Conservation (phyloP, 129 eudicot species). For the Lonicera japonica region DNA sequence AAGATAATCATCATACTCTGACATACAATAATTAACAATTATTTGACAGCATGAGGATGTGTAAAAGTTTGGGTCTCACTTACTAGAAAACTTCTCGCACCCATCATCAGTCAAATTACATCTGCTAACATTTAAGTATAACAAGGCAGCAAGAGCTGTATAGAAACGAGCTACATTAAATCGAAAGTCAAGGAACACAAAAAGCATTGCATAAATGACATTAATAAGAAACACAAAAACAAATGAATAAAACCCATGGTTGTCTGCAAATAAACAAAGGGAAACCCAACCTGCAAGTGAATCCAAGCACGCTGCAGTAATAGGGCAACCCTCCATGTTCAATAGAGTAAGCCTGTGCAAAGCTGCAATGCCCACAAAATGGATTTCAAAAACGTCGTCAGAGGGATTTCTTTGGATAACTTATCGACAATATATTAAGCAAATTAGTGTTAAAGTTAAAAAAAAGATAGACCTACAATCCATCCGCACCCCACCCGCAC, state of each 20-base stretch:
- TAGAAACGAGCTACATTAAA: not conserved
- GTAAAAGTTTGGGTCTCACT: conserved; percentile 13
- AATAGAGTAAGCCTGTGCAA: conserved; percentile 64
- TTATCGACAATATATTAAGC: too few species aligned
- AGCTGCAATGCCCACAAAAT: conserved; percentile 35
- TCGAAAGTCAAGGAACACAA: not conserved
- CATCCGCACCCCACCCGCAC: too few species aligned
- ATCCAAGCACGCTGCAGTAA: conserved; percentile 81
- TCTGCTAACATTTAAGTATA: conserved; percentile 79
- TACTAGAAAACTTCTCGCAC: conserved; percentile 70
- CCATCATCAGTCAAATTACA: conserved; percentile 68
- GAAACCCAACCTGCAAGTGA: conserved; percentile 62
- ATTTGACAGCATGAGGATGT: not conserved
- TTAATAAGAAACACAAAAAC: not conserved
- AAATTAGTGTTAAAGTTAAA: too few species aligned
- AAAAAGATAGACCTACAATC: too few species aligned
- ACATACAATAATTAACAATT: not conserved
- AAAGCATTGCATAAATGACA: not conserved
- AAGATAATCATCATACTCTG: too few species aligned
- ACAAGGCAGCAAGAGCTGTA: conserved; percentile 62
- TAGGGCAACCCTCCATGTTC: conserved; percentile 91
- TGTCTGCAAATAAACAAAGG: not conserved
- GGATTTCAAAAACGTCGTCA: not conserved
- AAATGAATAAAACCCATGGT: not conserved
- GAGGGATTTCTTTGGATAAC: too few species aligned